phyloP scores from a whole-genome alignment of 2,329 filamentous ascomycete species.

The Epichloe festucae region DNA sequence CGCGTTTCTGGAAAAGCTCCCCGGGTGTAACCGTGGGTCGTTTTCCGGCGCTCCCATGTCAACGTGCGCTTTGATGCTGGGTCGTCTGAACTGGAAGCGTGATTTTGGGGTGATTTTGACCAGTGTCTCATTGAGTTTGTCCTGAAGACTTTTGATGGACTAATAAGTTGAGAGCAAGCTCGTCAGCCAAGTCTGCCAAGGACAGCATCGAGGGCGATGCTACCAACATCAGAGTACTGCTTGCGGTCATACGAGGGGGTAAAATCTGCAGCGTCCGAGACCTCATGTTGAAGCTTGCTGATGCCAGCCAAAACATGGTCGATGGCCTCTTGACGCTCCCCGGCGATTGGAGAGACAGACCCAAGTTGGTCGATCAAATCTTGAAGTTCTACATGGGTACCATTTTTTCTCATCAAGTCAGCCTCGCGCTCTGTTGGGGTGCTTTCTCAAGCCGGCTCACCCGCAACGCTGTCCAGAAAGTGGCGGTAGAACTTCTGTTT shows the following conservation, averaged over 20 bases:
- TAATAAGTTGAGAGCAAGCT: constrained; percentile 26
- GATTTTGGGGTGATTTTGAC: constrained; percentile 57
- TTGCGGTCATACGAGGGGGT: constrained; percentile 84
- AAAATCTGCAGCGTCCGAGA: constrained; percentile 70
- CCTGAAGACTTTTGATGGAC: constrained; percentile 68
- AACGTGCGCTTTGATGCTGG: constrained; percentile 19
- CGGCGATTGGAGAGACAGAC: constrained; percentile 45
- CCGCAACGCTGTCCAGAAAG: constrained; percentile 62
- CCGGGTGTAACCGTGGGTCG: constrained; percentile 29
- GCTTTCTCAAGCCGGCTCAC: constrained; percentile 33
- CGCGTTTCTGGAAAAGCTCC: constrained; percentile 18
- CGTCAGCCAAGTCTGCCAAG: not conserved
- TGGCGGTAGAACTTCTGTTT: constrained; percentile 78
- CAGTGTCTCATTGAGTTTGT: constrained; percentile 61
- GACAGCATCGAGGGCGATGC: not conserved
- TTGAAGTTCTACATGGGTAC: constrained; percentile 48
- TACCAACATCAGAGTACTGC: constrained; percentile 61
- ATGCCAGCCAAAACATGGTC: constrained; percentile 73
- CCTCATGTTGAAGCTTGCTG: constrained; percentile 66
- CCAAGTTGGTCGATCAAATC: constrained; percentile 59
- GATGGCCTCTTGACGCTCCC: constrained; percentile 67
- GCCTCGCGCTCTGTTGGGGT: not conserved
- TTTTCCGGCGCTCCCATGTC: constrained; percentile 30
- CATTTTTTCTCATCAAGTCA: not conserved
- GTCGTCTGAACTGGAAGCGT: constrained; percentile 66